Conservation (phyloP, 441 rosid genomes). For the Biscutella auriculata region DNA sequence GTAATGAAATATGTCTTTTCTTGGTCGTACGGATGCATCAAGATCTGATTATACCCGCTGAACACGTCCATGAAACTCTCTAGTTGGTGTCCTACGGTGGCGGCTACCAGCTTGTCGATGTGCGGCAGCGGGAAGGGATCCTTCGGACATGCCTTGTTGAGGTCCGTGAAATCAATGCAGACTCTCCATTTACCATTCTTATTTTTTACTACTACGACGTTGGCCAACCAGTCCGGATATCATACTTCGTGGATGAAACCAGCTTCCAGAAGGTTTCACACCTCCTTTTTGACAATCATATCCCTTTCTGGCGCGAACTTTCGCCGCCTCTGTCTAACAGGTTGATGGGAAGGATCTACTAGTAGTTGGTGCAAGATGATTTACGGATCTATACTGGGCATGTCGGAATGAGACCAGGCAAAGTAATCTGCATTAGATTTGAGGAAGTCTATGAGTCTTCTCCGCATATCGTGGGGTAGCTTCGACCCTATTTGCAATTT, state of each 20-base stretch:
- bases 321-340: background rate
- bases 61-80: background rate
- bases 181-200: background rate
- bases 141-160: background rate
- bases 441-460: background rate
- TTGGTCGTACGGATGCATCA: background rate
- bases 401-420: background rate
- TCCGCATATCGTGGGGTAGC: background rate
- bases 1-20: background rate
- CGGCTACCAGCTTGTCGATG: background rate
- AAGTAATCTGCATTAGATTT: background rate
- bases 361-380: background rate
- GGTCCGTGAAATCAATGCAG: background rate
- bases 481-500: background rate
- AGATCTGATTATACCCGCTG: background rate
- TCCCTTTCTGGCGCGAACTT: background rate
- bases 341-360: background rate
- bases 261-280: background rate
- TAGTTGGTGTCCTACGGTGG: background rate
- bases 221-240: background rate
- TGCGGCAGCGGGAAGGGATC: background rate
- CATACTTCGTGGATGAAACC: background rate
- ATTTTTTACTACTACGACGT: background rate
- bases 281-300: background rate
- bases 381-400: background rate